phyloP scores from a whole-genome alignment of 2,329 filamentous ascomycete species.

The Microascus cirrosus region DNA sequence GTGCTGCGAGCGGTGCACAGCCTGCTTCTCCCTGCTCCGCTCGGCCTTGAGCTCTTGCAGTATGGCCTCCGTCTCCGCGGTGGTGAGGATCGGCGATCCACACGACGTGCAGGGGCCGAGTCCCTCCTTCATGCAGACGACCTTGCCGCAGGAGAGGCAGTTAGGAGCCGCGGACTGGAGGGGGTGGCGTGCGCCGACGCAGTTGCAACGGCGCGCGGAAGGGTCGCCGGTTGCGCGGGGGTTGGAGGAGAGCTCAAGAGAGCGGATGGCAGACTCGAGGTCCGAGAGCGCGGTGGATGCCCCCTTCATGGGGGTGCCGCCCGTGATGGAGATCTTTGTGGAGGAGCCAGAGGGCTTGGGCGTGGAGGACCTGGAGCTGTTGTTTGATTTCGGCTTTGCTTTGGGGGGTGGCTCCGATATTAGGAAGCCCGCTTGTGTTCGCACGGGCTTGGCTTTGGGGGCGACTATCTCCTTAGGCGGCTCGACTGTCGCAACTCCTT shows the following conservation, averaged over 20 bases:
- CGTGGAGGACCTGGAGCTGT: slow-evolving; percentile 39
- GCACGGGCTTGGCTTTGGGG: neutral
- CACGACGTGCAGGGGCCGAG: slow-evolving; percentile 92
- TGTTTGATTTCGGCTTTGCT: slow-evolving; percentile 41
- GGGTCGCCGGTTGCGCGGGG: slow-evolving; percentile 50
- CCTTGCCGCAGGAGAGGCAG: slow-evolving; percentile 84
- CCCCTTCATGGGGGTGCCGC: slow-evolving; percentile 73
- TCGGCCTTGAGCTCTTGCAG: slow-evolving; percentile 75
- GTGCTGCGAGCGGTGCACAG: slow-evolving; percentile 62
- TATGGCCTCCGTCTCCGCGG: slow-evolving; percentile 72
- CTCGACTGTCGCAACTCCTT: neutral
- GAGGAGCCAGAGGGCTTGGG: slow-evolving; percentile 37
- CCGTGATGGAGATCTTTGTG: slow-evolving; percentile 61
- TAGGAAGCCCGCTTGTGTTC: slow-evolving; percentile 54
- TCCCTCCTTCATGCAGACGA: slow-evolving; percentile 89
- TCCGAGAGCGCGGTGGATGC: slow-evolving; percentile 62
- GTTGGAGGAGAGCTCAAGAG: slow-evolving; percentile 86
- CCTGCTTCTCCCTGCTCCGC: slow-evolving; percentile 77
- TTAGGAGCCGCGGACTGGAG: slow-evolving; percentile 87
- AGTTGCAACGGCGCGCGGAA: slow-evolving; percentile 63
- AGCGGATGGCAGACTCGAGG: slow-evolving; percentile 71
- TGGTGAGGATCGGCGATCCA: slow-evolving; percentile 58
- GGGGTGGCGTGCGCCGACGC: slow-evolving; percentile 78
- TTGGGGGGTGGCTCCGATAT: slow-evolving; percentile 61
- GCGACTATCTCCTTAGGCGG: slow-evolving; percentile 22